Evolutionary conservation across 208 protist species (phyloP).

Genomic region (Trypanosoma platydactyli): DNA sequence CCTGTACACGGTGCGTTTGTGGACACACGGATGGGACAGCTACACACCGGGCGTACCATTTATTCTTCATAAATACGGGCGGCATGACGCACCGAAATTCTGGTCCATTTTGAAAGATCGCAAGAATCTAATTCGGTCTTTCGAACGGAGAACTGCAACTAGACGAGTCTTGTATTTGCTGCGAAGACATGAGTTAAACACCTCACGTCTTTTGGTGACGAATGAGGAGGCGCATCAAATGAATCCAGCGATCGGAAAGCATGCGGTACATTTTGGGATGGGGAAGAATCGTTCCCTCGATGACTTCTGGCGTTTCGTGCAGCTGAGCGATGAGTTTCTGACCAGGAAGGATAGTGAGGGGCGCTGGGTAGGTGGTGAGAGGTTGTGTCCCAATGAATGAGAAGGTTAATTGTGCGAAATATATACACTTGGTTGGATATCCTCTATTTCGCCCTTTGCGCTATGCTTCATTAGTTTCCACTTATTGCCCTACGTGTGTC

Average conservation of each 20-base stretch:
- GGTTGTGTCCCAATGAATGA: conserved; percentile 29
- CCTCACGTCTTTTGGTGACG: conserved; percentile 32
- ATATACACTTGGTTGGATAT: no score
- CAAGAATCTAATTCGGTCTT: background rate
- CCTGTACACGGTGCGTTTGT: conserved; percentile 81
- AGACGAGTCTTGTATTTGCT: conserved; percentile 57
- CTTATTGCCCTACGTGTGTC: no score
- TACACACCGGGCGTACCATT: conserved; percentile 71
- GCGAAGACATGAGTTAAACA: conserved; percentile 24
- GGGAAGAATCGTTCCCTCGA: conserved; percentile 46
- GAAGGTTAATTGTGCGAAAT: no score
- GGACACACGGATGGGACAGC: conserved; percentile 87
- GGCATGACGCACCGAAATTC: conserved; percentile 49
- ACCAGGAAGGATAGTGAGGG: conserved; percentile 56
- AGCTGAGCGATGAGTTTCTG: conserved; percentile 67
- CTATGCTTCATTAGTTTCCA: no score
- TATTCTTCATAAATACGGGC: conserved; percentile 82
- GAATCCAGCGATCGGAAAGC: conserved; percentile 30
- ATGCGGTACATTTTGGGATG: conserved; percentile 55
- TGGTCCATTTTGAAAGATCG: conserved; percentile 30
- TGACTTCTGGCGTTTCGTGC: conserved; percentile 64
- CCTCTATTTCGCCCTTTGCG: no score
- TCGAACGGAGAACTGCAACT: conserved; percentile 25
- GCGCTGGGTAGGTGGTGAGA: conserved; percentile 54
- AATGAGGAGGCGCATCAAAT: conserved; percentile 32